Conservation (phyloP, 129 eudicot species). For the Arctium minus region DNA sequence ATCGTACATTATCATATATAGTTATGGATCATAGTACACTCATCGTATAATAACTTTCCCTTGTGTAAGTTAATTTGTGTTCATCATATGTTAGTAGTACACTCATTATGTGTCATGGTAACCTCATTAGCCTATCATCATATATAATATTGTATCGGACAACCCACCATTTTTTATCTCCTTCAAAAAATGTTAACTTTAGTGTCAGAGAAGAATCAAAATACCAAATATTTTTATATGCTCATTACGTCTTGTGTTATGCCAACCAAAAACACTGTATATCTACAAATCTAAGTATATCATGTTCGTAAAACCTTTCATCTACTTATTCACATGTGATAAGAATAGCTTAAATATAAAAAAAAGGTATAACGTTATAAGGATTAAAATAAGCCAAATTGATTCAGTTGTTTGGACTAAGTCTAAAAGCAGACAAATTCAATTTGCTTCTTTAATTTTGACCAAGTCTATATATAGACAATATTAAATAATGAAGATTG, state of each 20-base stretch:
- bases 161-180: neutral
- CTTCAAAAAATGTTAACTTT: neutral
- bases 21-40: neutral
- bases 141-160: neutral
- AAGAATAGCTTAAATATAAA: neutral
- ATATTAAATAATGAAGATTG: no score
- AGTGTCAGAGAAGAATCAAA: neutral
- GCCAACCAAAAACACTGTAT: neutral
- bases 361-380: no score
- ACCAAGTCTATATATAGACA: neutral
- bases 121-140: neutral
- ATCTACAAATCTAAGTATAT: neutral
- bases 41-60: neutral
- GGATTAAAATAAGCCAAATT: neutral
- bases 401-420: neutral
- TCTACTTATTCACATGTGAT: neutral
- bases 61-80: neutral
- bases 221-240: no score
- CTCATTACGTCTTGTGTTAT: neutral
- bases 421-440: neutral
- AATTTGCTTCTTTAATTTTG: neutral
- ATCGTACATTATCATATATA: neutral
- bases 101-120: neutral
- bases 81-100: neutral
- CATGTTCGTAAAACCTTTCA: neutral